Conservation (phyloP, 2,329 filamentous ascomycete species). For the Claviceps sorghi region DNA sequence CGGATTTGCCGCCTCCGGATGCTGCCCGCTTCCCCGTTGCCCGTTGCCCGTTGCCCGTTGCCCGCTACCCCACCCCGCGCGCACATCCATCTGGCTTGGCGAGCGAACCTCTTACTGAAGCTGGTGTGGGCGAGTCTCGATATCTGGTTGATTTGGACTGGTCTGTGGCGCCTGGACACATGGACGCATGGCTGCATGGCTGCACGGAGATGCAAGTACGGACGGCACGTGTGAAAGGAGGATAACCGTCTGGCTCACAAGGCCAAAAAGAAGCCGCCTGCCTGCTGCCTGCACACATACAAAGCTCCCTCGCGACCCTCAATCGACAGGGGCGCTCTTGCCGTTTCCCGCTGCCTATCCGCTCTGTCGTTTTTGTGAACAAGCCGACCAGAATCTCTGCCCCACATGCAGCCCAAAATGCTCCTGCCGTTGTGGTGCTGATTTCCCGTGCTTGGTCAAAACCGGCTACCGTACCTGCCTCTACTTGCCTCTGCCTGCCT, state of each 20-base stretch:
- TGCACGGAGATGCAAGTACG: neutral
- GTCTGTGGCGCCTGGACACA: neutral
- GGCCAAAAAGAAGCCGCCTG: neutral
- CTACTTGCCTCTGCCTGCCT: neutral
- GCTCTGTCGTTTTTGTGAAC: neutral
- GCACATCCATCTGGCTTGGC: neutral
- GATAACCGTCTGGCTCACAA: neutral
- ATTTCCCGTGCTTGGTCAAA: slow-evolving; percentile 2
- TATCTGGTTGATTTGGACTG: neutral
- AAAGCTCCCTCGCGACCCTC: neutral
- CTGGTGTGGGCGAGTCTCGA: neutral
- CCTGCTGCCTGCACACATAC: neutral
- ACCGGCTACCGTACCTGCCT: slow-evolving; percentile 1
- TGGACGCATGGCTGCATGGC: neutral
- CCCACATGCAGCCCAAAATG: neutral
- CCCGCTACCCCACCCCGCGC: neutral
- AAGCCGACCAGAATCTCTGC: neutral
- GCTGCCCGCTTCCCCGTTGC: neutral
- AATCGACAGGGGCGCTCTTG: neutral
- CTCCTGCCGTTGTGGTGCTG: neutral
- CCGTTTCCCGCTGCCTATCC: neutral
- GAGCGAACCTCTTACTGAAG: neutral
- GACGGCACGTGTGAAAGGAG: too few relatives aligned
- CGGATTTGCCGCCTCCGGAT: neutral
- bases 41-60: too few relatives aligned